A percentile compares a stretch with the other conserved stretches of the same genome.
Evolutionary conservation across 352 stramenopile genomes (phyloP).

Genomic region (Globisporangium heterothallicum): DNA sequence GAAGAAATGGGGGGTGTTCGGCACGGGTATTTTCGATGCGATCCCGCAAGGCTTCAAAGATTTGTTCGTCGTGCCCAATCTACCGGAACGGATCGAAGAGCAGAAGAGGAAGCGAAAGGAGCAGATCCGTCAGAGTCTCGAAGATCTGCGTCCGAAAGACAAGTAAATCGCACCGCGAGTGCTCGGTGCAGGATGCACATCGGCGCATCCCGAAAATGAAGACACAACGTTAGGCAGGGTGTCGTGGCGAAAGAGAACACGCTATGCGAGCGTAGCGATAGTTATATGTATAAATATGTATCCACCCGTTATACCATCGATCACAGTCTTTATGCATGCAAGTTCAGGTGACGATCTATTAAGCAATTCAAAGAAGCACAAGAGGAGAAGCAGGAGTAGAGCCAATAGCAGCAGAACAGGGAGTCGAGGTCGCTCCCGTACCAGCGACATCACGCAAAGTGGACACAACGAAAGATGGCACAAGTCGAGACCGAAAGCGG

Average conservation of each 20-base stretch:
- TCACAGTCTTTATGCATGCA: too few species aligned
- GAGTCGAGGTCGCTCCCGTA: background rate
- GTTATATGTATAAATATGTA: too few species aligned
- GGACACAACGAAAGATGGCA: too few species aligned
- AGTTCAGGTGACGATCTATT: too few species aligned
- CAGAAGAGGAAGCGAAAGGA: constrained; percentile 65
- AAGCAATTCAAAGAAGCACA: background rate
- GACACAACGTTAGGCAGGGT: too few species aligned
- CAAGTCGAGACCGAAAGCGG: too few species aligned
- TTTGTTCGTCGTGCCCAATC: constrained; percentile 53
- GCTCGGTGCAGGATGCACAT: background rate
- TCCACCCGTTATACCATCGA: too few species aligned
- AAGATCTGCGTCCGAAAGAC: constrained; percentile 71
- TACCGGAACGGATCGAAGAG: constrained; percentile 59
- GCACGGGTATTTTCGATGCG: constrained; percentile 66
- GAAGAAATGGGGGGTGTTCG: constrained; percentile 79
- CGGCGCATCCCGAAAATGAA: too few species aligned
- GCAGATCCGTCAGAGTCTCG: constrained; percentile 70
- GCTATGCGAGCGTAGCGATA: too few species aligned
- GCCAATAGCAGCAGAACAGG: background rate
- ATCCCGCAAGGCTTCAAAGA: constrained; percentile 66
- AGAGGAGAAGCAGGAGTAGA: background rate
- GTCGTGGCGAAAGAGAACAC: too few species aligned
- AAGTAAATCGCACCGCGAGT: constrained; percentile 39
- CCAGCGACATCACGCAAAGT: background rate